Evolutionary conservation across 768 basidiomycete genomes (phyloP).

Genomic region (Phallus indusiatus): DNA sequence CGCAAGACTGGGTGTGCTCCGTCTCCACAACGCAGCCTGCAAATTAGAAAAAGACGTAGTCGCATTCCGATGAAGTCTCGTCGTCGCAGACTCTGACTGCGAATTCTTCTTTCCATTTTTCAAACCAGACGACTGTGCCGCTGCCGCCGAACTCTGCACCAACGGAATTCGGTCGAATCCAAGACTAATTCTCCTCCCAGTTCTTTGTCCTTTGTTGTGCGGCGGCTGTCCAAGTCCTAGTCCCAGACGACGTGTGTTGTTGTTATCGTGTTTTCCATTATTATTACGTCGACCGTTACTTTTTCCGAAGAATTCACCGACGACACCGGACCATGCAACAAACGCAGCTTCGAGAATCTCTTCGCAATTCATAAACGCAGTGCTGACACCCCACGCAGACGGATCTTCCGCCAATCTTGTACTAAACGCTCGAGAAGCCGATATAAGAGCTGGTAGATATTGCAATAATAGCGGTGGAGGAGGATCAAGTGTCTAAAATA

Average conservation of each 20-base stretch:
- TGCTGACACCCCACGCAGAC: conserved; percentile 54
- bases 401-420: conserved; percentile 48
- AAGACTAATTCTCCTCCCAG: neutral
- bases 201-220: neutral
- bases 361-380: conserved; percentile 46
- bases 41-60: neutral
- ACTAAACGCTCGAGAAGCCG: conserved; percentile 42
- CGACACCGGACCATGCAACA: conserved; percentile 45
- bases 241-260: neutral
- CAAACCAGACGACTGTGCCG: no score
- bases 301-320: conserved; percentile 31
- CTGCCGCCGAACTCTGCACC: neutral
- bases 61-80: neutral
- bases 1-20: neutral
- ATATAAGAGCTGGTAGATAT: conserved; percentile 42
- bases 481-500: neutral
- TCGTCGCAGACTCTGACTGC: neutral
- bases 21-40: neutral
- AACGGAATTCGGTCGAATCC: neutral
- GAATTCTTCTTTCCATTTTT: neutral
- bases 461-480: conserved; percentile 44
- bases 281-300: conserved; percentile 5
- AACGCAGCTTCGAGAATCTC: conserved; percentile 46
- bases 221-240: no score
- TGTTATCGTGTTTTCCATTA: conserved; percentile 1